Base-by-base conservation (phyloP, 2,329 filamentous ascomycete species). In the Sporothrix curviconia region DNA sequence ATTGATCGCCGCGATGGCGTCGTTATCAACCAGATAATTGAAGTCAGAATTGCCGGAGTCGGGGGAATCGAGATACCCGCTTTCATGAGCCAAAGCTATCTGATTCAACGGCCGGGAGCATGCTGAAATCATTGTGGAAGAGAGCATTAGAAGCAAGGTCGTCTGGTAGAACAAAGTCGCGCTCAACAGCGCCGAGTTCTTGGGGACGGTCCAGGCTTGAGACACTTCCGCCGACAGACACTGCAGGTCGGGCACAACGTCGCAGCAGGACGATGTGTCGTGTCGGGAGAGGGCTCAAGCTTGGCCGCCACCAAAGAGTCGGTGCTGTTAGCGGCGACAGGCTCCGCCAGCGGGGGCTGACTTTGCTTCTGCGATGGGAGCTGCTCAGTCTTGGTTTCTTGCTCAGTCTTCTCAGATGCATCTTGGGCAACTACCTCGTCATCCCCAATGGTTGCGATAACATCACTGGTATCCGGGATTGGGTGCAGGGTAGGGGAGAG, bases 231-330 rank as follows among this genome's bases (percentile, higher is more conserved):
- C 83, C 87, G 89, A 92, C 86, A 84, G 94, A 97, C 94, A 99
- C 94, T 88, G 94, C 94, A 95, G 94, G 94, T 96, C 94, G 60
- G 61, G 73, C 87, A 97, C 94, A 97, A 96, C 92, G 96, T 87
- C 92, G 83, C 94, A 82, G 94, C 94, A 97, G 94, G 92, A 96
- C 95, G 92, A 96, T 96, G 94, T 96, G 92, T 94, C 94, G 84
- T 78, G 82, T 95, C 90, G 84, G 89, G 81, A 76, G 86, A 82
- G 77, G 74, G 68, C 65, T 68, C 66, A 63, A 63, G 65, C 59
- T 65, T 43, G 50, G 66, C 52, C 61, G 69, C 43, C 46, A 65
- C 61, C 56, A 64, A 62, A 58, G 61, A 60, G 60, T 62, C 61
- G 50, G 63, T 52, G 14, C 63, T 52, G 50, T 62, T 62, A 34